Evolutionary conservation across 768 basidiomycete species (phyloP).

Genomic region (Auriculariales sp.): DNA sequence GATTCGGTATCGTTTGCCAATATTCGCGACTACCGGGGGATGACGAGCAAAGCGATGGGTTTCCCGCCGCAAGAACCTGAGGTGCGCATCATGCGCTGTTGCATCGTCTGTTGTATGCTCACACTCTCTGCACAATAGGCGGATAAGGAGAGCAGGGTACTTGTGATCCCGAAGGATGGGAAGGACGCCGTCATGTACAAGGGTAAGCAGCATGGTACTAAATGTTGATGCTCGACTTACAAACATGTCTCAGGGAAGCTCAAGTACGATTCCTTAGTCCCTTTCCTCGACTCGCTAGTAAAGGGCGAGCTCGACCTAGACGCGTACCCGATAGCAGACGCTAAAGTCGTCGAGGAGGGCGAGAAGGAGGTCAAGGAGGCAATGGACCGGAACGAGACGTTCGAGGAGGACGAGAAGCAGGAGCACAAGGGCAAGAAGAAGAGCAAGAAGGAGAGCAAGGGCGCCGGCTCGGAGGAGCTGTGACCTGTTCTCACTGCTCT

Average conservation of each 20-base stretch:
- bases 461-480: conserved; percentile 12
- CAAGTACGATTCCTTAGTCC: conserved; percentile 61
- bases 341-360: conserved; percentile 6
- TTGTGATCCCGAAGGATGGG: conserved; percentile 54
- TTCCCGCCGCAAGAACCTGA: conserved; percentile 31
- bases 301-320: conserved; percentile 51
- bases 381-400: conserved; percentile 14
- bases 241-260: conserved; percentile 32
- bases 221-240: conserved; percentile 1
- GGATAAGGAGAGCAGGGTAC: conserved; percentile 46
- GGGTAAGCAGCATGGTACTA: conserved; percentile 26
- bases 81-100: conserved; percentile 13
- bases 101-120: conserved; percentile 7
- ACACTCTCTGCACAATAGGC: too few relatives aligned
- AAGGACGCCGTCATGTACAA: conserved; percentile 45
- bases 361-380: conserved; percentile 12
- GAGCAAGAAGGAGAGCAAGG: conserved; percentile 11
- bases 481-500: too few relatives aligned
- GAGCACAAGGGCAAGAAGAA: conserved; percentile 9
- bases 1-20: conserved; percentile 47
- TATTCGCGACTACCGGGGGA: conserved; percentile 52
- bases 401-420: conserved; percentile 14
- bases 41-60: conserved; percentile 41
- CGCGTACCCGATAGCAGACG: conserved; percentile 26
- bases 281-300: conserved; percentile 57